Conservation (phyloP, 768 basidiomycete genomes). For the Clitopilus hobsonii region DNA sequence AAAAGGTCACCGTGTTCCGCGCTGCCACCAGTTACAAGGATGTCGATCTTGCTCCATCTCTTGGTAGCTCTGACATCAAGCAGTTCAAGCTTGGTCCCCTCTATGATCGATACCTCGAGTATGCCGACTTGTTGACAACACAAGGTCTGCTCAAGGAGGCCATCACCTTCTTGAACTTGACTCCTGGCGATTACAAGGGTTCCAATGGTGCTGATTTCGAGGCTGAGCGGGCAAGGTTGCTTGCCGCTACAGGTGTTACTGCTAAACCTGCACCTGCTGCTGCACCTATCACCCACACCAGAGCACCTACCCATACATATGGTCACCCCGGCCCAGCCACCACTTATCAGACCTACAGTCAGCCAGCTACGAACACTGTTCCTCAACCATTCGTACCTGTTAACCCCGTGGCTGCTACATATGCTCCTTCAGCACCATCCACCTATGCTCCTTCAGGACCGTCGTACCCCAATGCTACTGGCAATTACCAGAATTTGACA, state of each 20-base stretch:
- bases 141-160: constrained; percentile 90
- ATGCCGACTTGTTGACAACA: constrained; percentile 84
- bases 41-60: constrained; percentile 48
- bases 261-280: constrained; percentile 13
- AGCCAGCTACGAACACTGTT: constrained; percentile 6
- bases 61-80: constrained; percentile 43
- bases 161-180: constrained; percentile 70
- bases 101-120: constrained; percentile 95
- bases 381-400: constrained; percentile 17
- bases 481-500: constrained; percentile 22
- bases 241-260: constrained; percentile 23
- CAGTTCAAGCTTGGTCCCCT: constrained; percentile 79
- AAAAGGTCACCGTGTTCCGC: constrained; percentile 95
- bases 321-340: constrained; percentile 13
- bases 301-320: constrained; percentile 10
- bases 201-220: constrained; percentile 35
- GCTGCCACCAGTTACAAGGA: constrained; percentile 79
- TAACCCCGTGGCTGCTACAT: constrained; percentile 19
- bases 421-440: constrained; percentile 24
- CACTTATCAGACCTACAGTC: constrained; percentile 6
- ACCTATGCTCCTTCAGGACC: constrained; percentile 26
- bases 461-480: constrained; percentile 10
- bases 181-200: constrained; percentile 75
- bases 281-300: no score
- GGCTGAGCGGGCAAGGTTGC: constrained; percentile 33